A percentile compares a stretch with the other conserved stretches of the same genome.
phyloP scores from a whole-genome alignment of 2,329 filamentous ascomycete genomes.

The Teratosphaeriaceae sp. region DNA sequence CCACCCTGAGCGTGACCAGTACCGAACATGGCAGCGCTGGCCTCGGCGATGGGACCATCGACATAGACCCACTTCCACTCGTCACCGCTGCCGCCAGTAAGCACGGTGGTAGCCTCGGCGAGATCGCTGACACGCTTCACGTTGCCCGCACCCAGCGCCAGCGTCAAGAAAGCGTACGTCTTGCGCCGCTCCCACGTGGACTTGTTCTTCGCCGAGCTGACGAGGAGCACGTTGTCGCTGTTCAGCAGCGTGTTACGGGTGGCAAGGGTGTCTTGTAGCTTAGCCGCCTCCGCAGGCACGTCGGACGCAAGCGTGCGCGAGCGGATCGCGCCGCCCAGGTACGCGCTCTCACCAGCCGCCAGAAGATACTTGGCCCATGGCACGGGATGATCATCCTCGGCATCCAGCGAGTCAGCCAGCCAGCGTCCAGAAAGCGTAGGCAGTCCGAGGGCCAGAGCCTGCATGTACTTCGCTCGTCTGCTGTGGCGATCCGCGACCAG shows the following conservation, averaged over 20 bases:
- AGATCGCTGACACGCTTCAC: conserved; percentile 61
- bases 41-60: conserved; percentile 55
- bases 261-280: conserved; percentile 51
- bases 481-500: conserved; percentile 82
- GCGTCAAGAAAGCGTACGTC: conserved; percentile 73
- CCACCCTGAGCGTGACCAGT: conserved; percentile 10
- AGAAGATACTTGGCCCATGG: conserved; percentile 79
- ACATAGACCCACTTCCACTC: conserved; percentile 75
- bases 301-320: conserved; percentile 63
- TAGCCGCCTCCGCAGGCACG: conserved; percentile 51
- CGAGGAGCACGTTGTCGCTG: conserved; percentile 67
- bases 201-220: conserved; percentile 52
- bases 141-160: conserved; percentile 64
- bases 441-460: conserved; percentile 82
- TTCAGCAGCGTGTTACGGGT: conserved; percentile 28
- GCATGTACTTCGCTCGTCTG: conserved; percentile 85
- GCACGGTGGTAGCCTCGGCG: conserved; percentile 53
- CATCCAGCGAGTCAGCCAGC: conserved; percentile 63
- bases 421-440: conserved; percentile 80
- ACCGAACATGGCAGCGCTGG: conserved; percentile 45
- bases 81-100: conserved; percentile 47
- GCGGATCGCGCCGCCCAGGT: conserved; percentile 68
- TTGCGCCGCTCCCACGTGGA: conserved; percentile 54
- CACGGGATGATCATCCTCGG: conserved; percentile 25
- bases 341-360: conserved; percentile 72